Evolutionary conservation across 164 flowering plant genomes (phyloP), one percentile per base, ranked within the genome.

Genomic region (Annona squamosa): DNA sequence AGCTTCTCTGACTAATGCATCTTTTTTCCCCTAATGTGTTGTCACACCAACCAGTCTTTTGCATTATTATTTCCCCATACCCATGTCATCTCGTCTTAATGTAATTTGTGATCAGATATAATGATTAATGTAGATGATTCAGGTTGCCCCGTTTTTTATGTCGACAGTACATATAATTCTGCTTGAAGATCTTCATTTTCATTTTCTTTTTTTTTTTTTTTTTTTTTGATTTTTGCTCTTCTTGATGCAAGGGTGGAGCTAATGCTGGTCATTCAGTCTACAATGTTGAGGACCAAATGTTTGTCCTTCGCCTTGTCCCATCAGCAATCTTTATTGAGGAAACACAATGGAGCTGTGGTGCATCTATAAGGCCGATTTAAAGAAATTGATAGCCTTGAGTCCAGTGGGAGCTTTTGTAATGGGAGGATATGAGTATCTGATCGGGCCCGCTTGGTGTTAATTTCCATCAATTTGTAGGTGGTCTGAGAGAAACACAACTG

Each of bases 181-280:
- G 48, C 59, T 10, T 70, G 56, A 37, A 26, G 37, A 26, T 26
- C 37, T 26, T 26, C 37, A 26, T 26, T 26, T 26, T 26, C 37
- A 26, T 26, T 26, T 26, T 26, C 1, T 26, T 26, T 26, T 26
- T 26, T 26, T 26, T 26, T 26, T 26, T 26, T 26, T 0, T 26
- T 26, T 26, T 26, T 26, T 26, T 26, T 26, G 0, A 12, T 41
- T 1, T 46, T 47, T 48, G 18, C 19, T 19, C 59, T 45, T 46
- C 67, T 75, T 69, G 66, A 67, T 82, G 61, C 47, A 83, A 93
- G 97, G 98, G 98, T 78, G 97, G 97, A 73, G 94, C 98, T 66
- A 94, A 94, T 82, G 98, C 98, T 68, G 98, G 98, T 46, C 98
- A 94, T 82, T 92, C 98, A 48, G 92, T 94, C 67, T 94, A 94